Evolutionary conservation across 2,329 filamentous ascomycete genomes (phyloP).

Genomic region (Epichloe uncinata): DNA sequence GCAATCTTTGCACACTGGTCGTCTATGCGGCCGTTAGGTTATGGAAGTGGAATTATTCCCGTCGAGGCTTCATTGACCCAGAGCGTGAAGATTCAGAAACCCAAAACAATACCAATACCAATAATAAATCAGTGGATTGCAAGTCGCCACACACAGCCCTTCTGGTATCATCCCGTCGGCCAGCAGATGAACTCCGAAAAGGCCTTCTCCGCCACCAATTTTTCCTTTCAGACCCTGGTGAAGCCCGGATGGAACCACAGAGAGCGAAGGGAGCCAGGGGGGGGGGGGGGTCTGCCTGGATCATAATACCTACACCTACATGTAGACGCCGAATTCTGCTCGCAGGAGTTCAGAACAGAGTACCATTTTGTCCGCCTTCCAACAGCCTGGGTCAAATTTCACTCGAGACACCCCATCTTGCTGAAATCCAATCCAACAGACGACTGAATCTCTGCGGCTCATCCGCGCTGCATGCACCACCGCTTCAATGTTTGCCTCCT

Average conservation of each 20-base stretch:
- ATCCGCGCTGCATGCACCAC: not conserved
- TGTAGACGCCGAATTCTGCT: not conserved
- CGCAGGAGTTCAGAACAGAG: constrained; percentile 4
- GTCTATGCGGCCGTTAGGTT: no score
- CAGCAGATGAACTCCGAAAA: not conserved
- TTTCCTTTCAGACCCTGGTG: constrained; percentile 6
- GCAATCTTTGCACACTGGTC: no score
- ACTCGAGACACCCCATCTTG: not conserved
- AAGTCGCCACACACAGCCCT: not conserved
- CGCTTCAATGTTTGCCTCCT: not conserved
- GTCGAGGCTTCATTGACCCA: no score
- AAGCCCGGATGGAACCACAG: constrained; percentile 1
- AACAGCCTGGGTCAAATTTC: not conserved
- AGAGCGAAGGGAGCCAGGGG: not conserved
- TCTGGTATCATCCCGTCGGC: not conserved
- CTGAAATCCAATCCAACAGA: not conserved
- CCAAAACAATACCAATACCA: no score
- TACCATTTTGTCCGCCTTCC: constrained; percentile 1
- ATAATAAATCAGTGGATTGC: not conserved
- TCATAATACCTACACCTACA: not conserved
- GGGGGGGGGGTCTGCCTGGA: not conserved
- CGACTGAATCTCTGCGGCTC: not conserved
- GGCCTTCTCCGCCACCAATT: constrained; percentile 14
- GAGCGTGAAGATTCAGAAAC: no score
- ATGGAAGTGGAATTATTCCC: no score